Conservation (phyloP, 73 alveolate species). For the Durusdinium trenchii region DNA sequence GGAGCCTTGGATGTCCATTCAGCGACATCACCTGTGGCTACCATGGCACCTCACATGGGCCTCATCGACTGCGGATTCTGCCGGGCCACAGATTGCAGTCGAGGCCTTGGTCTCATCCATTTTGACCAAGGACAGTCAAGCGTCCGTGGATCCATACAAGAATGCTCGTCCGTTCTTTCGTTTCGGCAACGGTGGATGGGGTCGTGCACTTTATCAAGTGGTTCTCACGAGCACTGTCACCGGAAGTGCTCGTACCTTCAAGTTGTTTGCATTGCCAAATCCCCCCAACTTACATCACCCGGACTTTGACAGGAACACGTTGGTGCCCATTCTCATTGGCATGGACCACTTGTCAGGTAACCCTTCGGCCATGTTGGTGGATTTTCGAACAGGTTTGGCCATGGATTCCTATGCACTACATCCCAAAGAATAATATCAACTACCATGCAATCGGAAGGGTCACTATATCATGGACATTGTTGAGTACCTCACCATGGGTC, state of each 20-base stretch:
- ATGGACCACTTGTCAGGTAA: background rate
- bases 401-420: too few species aligned
- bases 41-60: too few species aligned
- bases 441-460: too few species aligned
- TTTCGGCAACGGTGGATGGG: slow-evolving; percentile 14
- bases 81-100: background rate
- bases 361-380: background rate
- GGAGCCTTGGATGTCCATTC: too few species aligned
- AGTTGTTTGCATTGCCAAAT: background rate
- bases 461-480: too few species aligned
- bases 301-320: background rate
- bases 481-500: too few species aligned
- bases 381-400: background rate
- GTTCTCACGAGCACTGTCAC: background rate
- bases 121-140: background rate
- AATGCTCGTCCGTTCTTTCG: background rate
- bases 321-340: background rate
- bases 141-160: background rate
- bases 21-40: too few species aligned
- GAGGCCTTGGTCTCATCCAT: background rate
- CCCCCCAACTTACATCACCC: background rate
- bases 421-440: too few species aligned
- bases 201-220: background rate
- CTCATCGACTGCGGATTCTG: too few species aligned
- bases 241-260: background rate